Evolutionary conservation across 148 eudicot species (phyloP), one percentile per base, ranked within the genome.

Genomic region (Vaccinium myrtillus): DNA sequence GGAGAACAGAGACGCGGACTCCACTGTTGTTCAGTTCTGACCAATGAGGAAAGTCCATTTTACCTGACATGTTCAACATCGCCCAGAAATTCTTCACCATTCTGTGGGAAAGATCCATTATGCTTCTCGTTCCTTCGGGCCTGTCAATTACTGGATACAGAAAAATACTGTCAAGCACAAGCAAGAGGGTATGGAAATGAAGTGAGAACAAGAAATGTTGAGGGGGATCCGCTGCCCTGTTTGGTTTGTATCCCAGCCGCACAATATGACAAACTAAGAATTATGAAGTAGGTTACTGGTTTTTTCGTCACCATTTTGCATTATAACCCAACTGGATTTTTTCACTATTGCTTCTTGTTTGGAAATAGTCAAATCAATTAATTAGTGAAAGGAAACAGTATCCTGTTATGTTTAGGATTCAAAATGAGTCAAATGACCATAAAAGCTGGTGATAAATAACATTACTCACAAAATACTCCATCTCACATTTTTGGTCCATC

Each of bases 81-180:
- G 85, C 88, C 77, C 89, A 87, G 21, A 88, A 93, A 46, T 81
- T 87, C 86, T 87, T 90, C 77, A 90, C 83, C 94, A 92, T 87
- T 85, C 89, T 88, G 50, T 88, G 88, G n/a, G 91, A 89, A 8
- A 93, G 92, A 51, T 83, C 83, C 84, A 89, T 82, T 55, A 89
- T 6, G 81, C 87, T 88, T 84, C 79, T 87, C 77, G 82, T 85
- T 4, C 90, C 94, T 84, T 85, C 86, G 43, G 74, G 75, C 49
- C 55, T 75, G 46, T 73, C 65, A 69, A 84, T 87, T n/a, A 82
- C 89, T 80, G 25, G 23, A 55, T 56, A 27, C 8, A 19, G 25
- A 32, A 48, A 67, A 67, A 9, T 1, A 67, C 3, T 5, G 73
- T 67, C 54, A 11, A 23, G 23, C 36, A 67, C 15, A 65, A 65